Percentiles rank a stretch among this genome's conserved stretches.
Evolutionary conservation across 805 yeast genomes (phyloP).

Genomic region (Saturnispora hagleri): DNA sequence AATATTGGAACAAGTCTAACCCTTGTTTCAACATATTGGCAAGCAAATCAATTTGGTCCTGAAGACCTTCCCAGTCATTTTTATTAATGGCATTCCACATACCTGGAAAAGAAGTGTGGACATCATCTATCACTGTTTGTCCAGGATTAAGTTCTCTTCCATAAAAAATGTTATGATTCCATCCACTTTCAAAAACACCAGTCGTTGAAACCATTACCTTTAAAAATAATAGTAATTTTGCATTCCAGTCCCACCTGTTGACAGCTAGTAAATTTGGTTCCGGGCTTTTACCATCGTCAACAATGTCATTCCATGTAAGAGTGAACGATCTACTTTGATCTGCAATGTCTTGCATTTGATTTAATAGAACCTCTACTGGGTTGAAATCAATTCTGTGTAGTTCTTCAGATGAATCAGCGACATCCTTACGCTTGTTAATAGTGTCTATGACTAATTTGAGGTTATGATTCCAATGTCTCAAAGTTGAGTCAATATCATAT

Average conservation of each 20-base stretch:
- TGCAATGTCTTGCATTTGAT: slow-evolving; percentile 36
- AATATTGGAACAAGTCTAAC: slow-evolving; percentile 15
- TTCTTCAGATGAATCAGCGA: not conserved
- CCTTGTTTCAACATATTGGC: slow-evolving; percentile 28
- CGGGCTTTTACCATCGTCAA: slow-evolving; percentile 42
- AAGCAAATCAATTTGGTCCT: slow-evolving; percentile 38
- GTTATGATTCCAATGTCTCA: slow-evolving; percentile 35
- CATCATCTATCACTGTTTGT: slow-evolving; percentile 38
- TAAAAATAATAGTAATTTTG: slow-evolving; percentile 49
- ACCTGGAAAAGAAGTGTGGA: slow-evolving; percentile 67
- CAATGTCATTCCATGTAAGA: slow-evolving; percentile 53
- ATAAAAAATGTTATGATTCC: slow-evolving; percentile 57
- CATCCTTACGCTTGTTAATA: slow-evolving; percentile 15
- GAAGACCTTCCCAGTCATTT: slow-evolving; percentile 45
- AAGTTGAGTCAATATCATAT: slow-evolving; percentile 43
- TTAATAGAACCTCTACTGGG: slow-evolving; percentile 15
- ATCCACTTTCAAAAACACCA: slow-evolving; percentile 44
- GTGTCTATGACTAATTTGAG: slow-evolving; percentile 39
- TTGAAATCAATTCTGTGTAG: slow-evolving; percentile 14
- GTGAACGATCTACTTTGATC: slow-evolving; percentile 45
- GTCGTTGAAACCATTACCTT: slow-evolving; percentile 38
- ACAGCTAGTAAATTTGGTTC: slow-evolving; percentile 69
- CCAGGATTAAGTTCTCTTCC: slow-evolving; percentile 63
- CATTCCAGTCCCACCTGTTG: slow-evolving; percentile 75
- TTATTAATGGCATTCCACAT: slow-evolving; percentile 56